These are phyloP conservation scores for Yamadazyma sp. DNA, from an alignment of 805 yeast species.

Conservation along the genomic window DNA sequence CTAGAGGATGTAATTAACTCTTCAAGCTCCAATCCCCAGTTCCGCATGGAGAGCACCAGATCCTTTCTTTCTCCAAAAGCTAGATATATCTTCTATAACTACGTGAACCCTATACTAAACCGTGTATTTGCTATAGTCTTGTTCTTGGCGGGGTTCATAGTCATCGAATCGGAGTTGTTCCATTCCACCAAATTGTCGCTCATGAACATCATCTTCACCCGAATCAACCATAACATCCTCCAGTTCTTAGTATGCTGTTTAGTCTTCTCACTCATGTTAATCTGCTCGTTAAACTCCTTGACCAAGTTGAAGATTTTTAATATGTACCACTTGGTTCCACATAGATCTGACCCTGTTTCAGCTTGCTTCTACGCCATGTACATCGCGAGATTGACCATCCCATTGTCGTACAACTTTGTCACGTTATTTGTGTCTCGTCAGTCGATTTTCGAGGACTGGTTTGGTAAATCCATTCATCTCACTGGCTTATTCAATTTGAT, in stretches of 20 bases:
- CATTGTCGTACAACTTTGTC: constrained; percentile 75
- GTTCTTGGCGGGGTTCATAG: constrained; percentile 46
- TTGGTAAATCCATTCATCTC: constrained; percentile 72
- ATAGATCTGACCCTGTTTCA: constrained; percentile 71
- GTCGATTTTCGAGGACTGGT: constrained; percentile 65
- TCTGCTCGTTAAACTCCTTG: constrained; percentile 64
- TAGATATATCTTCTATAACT: constrained; percentile 42
- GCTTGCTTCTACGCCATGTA: constrained; percentile 77
- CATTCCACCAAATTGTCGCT: constrained; percentile 68
- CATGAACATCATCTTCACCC: constrained; percentile 48
- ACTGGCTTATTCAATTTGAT: constrained; percentile 71
- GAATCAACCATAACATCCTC: constrained; percentile 25
- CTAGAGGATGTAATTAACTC: constrained; percentile 61
- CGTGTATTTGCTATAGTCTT: constrained; percentile 45
- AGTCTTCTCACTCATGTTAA: constrained; percentile 61
- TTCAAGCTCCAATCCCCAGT: constrained; percentile 22
- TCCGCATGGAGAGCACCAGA: constrained; percentile 20
- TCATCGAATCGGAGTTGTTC: constrained; percentile 72
- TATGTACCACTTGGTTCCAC: constrained; percentile 71
- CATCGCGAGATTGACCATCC: constrained; percentile 78
- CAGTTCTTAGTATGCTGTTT: constrained; percentile 43
- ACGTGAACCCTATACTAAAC: constrained; percentile 46
- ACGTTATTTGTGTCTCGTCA: constrained; percentile 56
- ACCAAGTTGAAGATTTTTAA: constrained; percentile 70
- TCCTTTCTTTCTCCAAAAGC: constrained; percentile 38